Evolutionary conservation across 2,329 filamentous ascomycete genomes (phyloP), one percentile per base, ranked within the genome.

Genomic region (Pseudopyrenochaeta lycopersici): DNA sequence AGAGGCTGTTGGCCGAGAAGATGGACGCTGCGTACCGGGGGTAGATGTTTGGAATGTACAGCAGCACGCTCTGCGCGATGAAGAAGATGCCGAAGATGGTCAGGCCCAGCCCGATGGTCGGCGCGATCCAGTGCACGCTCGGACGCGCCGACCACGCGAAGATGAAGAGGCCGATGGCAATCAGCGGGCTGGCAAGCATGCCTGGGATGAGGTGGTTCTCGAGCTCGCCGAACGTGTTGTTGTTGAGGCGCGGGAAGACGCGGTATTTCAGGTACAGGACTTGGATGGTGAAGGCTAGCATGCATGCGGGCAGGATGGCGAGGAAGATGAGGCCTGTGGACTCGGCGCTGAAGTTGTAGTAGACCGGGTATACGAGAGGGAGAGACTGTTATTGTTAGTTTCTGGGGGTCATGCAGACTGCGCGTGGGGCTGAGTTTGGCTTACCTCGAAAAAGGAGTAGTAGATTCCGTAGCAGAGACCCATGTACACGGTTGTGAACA

Each of bases 321-420:
- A 95, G 92, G 74, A 95, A 95, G 85, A 94, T 92, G 6, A 96
- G 82, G 38, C 90, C 90, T 0, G 90, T 92, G 33, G 80, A 88
- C 33, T 88, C 84, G 21, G 90, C 82, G 4, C 82, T 86, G 77
- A 89, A 96, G 3, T 88, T 87, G 76, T 96, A 95, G 56, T 89
- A 88, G 73, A 85, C 81, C 57, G 90, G 84, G 76, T 89, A 96
- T 47, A 96, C 81, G 54, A 86, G 77, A 0, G 82, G 83, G 52
- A 74, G 71, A 1, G 87, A 71, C 62, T 67, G 41, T 1, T 5
- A 30, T 1, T 10, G 41, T 53, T 23, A 46, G n/a, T 4, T 20
- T 32, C 5, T 4, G 35, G 31, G n/a, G 12, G 2, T 27, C 9
- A 9, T 5, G 9, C 9, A 27, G 4, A 9, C 23, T 9, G 9